Conservation (phyloP, 2,329 filamentous ascomycete species). For the Trichoderma cornu-damae region DNA sequence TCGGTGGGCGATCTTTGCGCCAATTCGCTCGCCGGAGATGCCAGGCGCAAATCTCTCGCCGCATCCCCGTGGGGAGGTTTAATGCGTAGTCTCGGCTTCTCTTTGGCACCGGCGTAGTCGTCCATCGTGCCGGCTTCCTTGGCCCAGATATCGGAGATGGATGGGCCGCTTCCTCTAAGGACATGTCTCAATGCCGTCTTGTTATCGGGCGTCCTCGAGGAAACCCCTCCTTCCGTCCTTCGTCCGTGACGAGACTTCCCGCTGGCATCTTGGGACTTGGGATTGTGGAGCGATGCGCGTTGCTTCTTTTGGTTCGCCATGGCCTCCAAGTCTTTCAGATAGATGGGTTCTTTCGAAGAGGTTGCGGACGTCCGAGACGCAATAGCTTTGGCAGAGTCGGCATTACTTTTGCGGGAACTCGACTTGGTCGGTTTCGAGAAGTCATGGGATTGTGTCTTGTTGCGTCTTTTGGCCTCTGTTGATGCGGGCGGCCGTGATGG, state of each 20-base stretch:
- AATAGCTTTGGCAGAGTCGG: background rate
- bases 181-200: slow-evolving; percentile 38
- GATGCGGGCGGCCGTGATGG: background rate
- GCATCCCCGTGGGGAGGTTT: slow-evolving; percentile 19
- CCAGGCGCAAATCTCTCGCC: slow-evolving; percentile 36
- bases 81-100: background rate
- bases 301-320: slow-evolving; percentile 45
- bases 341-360: slow-evolving; percentile 22
- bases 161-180: slow-evolving; percentile 46
- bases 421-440: slow-evolving; percentile 17
- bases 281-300: slow-evolving; percentile 33
- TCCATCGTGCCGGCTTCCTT: slow-evolving; percentile 36
- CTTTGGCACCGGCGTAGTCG: background rate
- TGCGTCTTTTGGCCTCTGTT: background rate
- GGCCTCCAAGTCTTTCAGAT: slow-evolving; percentile 8
- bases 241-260: slow-evolving; percentile 27
- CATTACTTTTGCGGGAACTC: slow-evolving; percentile 7
- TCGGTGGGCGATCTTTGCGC: slow-evolving; percentile 42
- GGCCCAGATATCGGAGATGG: slow-evolving; percentile 45
- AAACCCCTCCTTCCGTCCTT: slow-evolving; percentile 25
- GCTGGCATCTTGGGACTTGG: slow-evolving; percentile 8
- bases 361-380: slow-evolving; percentile 14
- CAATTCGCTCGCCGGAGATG: slow-evolving; percentile 33
- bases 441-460: background rate
- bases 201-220: slow-evolving; percentile 24